Conservation (phyloP, 148 eudicot species). For the Rhododendron vialii region DNA sequence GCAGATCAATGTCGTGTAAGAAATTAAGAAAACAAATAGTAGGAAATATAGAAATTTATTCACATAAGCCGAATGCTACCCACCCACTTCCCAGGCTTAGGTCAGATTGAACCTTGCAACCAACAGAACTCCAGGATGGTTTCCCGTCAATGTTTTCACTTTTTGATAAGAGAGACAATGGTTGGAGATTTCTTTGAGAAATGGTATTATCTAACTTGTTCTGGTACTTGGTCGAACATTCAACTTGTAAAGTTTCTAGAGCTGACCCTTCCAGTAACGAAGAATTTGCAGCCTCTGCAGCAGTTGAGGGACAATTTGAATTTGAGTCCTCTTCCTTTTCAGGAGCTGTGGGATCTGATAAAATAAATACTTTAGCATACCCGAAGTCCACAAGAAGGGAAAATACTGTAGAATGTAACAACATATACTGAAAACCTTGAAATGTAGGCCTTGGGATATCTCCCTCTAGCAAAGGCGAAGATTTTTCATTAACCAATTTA, state of each 20-base stretch:
- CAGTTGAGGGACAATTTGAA: conserved; percentile 11
- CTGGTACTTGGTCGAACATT: conserved; percentile 16
- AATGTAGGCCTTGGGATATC: conserved; percentile 16
- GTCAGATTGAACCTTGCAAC: conserved; percentile 10
- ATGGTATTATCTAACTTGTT: conserved; percentile 21
- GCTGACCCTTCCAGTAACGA: conserved; percentile 16
- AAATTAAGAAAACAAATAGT: not conserved
- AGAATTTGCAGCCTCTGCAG: conserved; percentile 11
- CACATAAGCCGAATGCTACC: conserved; percentile 3
- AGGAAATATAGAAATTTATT: not conserved
- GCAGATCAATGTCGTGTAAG: not conserved
- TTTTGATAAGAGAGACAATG: conserved; percentile 16
- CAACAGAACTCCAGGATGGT: conserved; percentile 6
- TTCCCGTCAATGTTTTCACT: conserved; percentile 18
- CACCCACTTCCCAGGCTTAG: conserved; percentile 19
- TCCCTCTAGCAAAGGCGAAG: conserved; percentile 13
- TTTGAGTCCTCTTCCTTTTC: conserved; percentile 25
- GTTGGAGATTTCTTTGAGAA: conserved; percentile 17
- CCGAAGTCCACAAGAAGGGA: conserved; percentile 3
- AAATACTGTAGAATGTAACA: not conserved
- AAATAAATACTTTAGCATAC: not conserved
- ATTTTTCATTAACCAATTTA: conserved; percentile 24
- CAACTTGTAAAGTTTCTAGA: conserved; percentile 12
- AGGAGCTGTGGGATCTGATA: conserved; percentile 2
- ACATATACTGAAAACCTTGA: conserved; percentile 27